phyloP scores from a whole-genome alignment of 2,329 filamentous ascomycete genomes.

The Fusarium scirpi region DNA sequence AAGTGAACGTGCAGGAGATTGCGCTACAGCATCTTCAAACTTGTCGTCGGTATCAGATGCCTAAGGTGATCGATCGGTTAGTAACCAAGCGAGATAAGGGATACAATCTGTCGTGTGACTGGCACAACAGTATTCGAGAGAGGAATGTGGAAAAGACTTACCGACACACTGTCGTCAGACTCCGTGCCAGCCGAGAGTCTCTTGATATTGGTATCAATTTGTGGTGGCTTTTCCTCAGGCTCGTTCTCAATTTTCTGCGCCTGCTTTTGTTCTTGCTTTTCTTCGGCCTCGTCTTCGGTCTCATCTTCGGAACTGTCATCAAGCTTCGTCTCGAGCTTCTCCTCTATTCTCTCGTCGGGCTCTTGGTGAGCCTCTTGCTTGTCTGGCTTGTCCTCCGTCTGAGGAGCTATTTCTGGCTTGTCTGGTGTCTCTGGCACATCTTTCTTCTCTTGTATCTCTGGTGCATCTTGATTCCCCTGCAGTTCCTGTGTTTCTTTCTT shows the following conservation, averaged over 20 bases:
- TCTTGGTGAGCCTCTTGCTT: neutral
- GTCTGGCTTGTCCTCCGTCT: neutral
- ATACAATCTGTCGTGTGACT: conserved; percentile 37
- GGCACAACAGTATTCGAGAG: conserved; percentile 20
- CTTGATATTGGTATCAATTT: conserved; percentile 41
- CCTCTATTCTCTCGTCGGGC: neutral
- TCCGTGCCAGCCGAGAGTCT: conserved; percentile 50
- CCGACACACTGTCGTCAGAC: conserved; percentile 48
- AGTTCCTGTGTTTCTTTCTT: conserved; percentile 2
- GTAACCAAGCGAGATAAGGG: conserved; percentile 28
- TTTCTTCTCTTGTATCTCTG: conserved; percentile 3
- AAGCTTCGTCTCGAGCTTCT: conserved; percentile 1
- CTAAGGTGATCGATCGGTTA: conserved; percentile 41
- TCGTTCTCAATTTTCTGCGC: neutral
- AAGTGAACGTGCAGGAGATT: conserved; percentile 72
- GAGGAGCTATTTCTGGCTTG: conserved; percentile 9
- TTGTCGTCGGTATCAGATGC: conserved; percentile 54
- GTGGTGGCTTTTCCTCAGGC: conserved; percentile 24
- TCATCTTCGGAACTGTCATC: conserved; percentile 6
- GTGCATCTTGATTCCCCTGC: conserved; percentile 13
- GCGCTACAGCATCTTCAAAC: conserved; percentile 86
- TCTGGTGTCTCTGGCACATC: conserved; percentile 6
- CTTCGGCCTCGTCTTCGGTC: neutral
- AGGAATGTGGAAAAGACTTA: conserved; percentile 42
- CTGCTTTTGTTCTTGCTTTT: conserved; percentile 5